These are phyloP conservation scores for Fusarium tjaetaba DNA, from an alignment of 2,329 filamentous ascomycete genomes.

Conservation along the genomic window DNA sequence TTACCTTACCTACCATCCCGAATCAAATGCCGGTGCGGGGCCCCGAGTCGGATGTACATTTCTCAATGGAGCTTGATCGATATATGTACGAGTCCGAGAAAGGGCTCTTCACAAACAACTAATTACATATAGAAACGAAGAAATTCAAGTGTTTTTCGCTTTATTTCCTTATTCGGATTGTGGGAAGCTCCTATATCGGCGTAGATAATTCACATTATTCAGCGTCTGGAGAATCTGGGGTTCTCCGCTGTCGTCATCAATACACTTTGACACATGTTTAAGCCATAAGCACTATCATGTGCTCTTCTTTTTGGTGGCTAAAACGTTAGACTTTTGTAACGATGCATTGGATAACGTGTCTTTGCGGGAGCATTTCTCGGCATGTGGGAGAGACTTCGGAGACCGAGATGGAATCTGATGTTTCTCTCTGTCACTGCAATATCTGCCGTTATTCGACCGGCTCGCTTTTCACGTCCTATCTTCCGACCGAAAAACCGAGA, in stretches of 20 bases:
- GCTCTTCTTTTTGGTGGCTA: background rate
- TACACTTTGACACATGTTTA: background rate
- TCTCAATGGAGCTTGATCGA: conserved; percentile 13
- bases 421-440: conserved; percentile 48
- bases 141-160: background rate
- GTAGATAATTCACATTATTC: background rate
- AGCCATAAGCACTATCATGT: background rate
- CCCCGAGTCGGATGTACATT: conserved; percentile 8
- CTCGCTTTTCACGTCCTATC: conserved; percentile 52
- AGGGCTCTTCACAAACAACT: background rate
- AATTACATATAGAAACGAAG: background rate
- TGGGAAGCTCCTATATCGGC: conserved; percentile 8
- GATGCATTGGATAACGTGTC: conserved; percentile 14
- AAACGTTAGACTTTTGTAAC: background rate
- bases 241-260: background rate
- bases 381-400: background rate
- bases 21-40: conserved; percentile 38
- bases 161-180: background rate
- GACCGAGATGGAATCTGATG: background rate
- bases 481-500: conserved; percentile 38
- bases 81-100: background rate
- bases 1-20: conserved; percentile 20
- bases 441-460: conserved; percentile 48
- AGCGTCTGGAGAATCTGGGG: background rate
- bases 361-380: conserved; percentile 14